These are phyloP conservation scores for Sporothrix dimorphospora DNA, from an alignment of 2,329 filamentous ascomycete species.

Conservation along the genomic window DNA sequence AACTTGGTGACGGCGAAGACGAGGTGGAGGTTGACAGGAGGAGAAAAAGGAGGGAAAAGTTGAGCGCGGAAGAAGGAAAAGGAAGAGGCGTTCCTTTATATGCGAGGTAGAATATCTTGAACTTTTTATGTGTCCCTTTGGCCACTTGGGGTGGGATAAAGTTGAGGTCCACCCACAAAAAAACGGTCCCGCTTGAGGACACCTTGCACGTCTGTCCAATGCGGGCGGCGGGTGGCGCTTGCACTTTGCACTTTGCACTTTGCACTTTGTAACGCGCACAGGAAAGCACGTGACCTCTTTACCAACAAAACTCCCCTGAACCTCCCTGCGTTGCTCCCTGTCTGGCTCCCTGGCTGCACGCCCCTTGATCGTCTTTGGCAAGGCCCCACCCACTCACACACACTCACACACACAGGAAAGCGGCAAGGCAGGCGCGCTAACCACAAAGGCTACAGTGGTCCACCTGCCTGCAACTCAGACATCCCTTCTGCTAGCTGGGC, in stretches of 20 bases:
- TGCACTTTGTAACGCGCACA: conserved; percentile 1
- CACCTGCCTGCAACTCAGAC: neutral
- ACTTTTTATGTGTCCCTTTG: conserved; percentile 29
- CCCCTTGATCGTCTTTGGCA: conserved; percentile 14
- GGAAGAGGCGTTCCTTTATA: conserved; percentile 18
- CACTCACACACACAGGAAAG: neutral
- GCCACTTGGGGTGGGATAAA: conserved; percentile 16
- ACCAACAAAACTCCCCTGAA: neutral
- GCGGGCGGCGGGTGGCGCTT: conserved; percentile 22
- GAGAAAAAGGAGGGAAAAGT: conserved; percentile 17
- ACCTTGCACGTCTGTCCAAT: conserved; percentile 34
- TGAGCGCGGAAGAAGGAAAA: conserved; percentile 7
- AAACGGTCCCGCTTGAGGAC: conserved; percentile 34
- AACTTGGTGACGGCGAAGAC: neutral
- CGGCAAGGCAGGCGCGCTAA: conserved; percentile 19
- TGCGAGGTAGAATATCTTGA: conserved; percentile 16
- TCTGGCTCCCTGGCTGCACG: conserved; percentile 12
- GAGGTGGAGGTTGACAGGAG: neutral
- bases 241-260: conserved; percentile 18
- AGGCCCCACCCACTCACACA: conserved; percentile 14
- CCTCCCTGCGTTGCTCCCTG: neutral
- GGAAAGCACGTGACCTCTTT: conserved; percentile 19
- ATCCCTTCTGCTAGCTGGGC: no score
- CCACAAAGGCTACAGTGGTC: neutral
- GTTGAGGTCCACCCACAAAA: conserved; percentile 28